phyloP scores from a whole-genome alignment of 305 asterid species.

The Lippia alba region DNA sequence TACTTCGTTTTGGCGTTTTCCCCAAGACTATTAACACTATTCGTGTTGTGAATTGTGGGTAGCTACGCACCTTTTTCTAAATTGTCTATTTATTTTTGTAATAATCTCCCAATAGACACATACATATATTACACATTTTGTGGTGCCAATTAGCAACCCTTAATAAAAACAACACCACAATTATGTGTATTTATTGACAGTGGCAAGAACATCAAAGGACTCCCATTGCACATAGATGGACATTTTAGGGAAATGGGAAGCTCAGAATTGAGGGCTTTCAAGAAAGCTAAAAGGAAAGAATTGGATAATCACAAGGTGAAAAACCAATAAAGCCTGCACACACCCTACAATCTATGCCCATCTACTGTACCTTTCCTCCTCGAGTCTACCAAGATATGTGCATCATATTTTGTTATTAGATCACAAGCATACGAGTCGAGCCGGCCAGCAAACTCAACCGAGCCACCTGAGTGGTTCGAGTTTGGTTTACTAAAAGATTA shows the following conservation, averaged over 20 bases:
- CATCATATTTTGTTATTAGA: no score
- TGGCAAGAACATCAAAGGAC: no score
- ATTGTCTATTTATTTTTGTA: neutral
- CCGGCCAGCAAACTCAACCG: no score
- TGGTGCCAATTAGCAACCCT: no score
- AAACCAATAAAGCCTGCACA: neutral
- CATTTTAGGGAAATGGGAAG: constrained; percentile 32
- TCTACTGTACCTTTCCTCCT: neutral
- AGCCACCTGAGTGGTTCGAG: no score
- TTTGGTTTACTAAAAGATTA: no score
- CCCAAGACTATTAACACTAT: neutral
- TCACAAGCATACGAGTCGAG: no score
- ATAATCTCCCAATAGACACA: no score
- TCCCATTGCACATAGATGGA: constrained; percentile 26
- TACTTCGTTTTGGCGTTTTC: constrained; percentile 30
- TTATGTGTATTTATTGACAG: no score
- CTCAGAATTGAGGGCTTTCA: neutral
- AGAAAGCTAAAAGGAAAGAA: constrained; percentile 8
- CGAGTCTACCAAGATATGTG: no score
- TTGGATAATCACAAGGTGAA: constrained; percentile 10
- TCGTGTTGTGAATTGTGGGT: neutral
- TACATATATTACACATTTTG: no score
- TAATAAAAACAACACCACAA: neutral
- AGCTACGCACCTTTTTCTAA: no score
- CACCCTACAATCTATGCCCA: neutral